phyloP scores from a whole-genome alignment of 140 eudicot genomes.

The Stevia rebaudiana region DNA sequence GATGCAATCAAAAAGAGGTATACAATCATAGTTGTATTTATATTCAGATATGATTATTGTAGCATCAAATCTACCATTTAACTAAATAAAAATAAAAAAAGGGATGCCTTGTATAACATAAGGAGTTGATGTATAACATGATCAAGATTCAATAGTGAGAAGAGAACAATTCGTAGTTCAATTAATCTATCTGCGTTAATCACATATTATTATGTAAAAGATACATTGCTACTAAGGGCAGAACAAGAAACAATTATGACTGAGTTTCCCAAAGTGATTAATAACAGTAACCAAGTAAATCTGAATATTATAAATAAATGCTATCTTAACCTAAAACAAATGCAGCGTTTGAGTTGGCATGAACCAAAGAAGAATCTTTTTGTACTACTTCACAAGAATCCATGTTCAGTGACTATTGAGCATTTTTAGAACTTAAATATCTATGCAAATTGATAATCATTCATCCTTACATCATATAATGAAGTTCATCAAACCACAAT shows the following conservation, averaged over 20 bases:
- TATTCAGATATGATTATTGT: background rate
- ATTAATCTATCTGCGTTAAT: background rate
- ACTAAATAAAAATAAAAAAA: background rate
- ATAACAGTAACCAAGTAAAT: too few relatives aligned
- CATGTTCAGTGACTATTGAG: background rate
- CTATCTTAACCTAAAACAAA: background rate
- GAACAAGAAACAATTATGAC: background rate
- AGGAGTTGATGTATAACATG: background rate
- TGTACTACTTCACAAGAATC: background rate
- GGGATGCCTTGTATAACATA: background rate
- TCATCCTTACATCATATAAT: background rate
- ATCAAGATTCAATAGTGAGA: background rate
- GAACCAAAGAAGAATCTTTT: background rate
- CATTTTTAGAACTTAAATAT: background rate
- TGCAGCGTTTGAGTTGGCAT: background rate
- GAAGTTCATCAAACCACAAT: background rate
- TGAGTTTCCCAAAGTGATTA: background rate
- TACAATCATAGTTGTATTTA: background rate
- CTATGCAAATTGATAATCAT: background rate
- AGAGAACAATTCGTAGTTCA: background rate
- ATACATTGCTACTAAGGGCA: background rate
- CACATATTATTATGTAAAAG: background rate
- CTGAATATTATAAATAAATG: background rate
- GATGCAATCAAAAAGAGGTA: slow-evolving; percentile 12
- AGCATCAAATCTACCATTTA: background rate